Conservation (phyloP, 1,284 basidiomycete genomes). For the Cerioporus squamosus region DNA sequence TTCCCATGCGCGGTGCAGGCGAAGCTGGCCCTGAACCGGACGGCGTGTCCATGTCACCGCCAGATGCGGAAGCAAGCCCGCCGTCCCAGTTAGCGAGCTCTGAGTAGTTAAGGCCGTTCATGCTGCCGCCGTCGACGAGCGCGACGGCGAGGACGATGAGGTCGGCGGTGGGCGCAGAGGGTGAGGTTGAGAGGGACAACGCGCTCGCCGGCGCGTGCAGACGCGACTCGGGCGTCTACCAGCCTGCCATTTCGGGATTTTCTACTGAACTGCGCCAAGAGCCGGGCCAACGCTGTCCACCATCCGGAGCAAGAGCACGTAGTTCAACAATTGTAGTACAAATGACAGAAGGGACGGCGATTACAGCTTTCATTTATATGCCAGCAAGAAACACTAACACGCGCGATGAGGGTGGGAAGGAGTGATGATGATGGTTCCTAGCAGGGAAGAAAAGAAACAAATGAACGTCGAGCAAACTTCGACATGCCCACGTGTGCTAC, state of each 20-base stretch:
- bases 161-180: background rate
- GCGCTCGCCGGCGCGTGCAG: background rate
- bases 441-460: background rate
- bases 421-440: background rate
- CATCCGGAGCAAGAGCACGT: slow-evolving; percentile 6
- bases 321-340: slow-evolving; percentile 25
- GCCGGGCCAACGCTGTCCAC: too few species aligned
- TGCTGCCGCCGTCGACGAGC: background rate
- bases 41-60: background rate
- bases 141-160: background rate
- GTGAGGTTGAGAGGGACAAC: too few species aligned
- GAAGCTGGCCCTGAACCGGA: slow-evolving; percentile 6
- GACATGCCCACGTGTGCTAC: too few species aligned
- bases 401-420: background rate
- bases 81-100: slow-evolving; percentile 36
- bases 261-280: too few species aligned
- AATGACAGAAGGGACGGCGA: slow-evolving; percentile 6
- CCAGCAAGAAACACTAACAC: slow-evolving; percentile 12
- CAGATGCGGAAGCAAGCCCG: slow-evolving; percentile 11
- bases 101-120: slow-evolving; percentile 16
- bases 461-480: too few species aligned
- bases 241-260: too few species aligned
- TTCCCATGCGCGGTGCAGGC: background rate
- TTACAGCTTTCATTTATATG: slow-evolving; percentile 26
- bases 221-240: background rate